These are phyloP conservation scores for Colletotrichum horii DNA, from an alignment of 2,329 filamentous ascomycete genomes.

Conservation along the genomic window DNA sequence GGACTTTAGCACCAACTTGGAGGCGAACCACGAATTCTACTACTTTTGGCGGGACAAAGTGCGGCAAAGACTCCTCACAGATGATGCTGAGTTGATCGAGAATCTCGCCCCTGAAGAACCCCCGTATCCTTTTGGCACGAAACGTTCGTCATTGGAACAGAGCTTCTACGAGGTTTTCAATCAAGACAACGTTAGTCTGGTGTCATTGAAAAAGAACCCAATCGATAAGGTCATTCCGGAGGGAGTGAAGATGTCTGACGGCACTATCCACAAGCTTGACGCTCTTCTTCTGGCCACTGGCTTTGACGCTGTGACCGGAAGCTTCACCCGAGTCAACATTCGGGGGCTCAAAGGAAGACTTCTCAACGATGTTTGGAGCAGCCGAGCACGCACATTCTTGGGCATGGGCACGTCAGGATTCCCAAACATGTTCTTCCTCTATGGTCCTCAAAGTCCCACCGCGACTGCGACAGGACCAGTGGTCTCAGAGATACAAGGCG, in stretches of 20 bases:
- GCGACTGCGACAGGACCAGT: constrained; percentile 45
- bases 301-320: constrained; percentile 47
- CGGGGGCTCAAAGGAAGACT: constrained; percentile 31
- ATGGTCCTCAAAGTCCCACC: constrained; percentile 44
- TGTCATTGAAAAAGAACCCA: constrained; percentile 34
- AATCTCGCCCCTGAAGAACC: neutral
- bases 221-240: neutral
- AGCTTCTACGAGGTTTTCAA: constrained; percentile 50
- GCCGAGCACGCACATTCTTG: constrained; percentile 25
- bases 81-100: neutral
- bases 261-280: constrained; percentile 25
- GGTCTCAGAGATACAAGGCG: constrained; percentile 42
- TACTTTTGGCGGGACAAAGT: neutral
- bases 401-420: constrained; percentile 44
- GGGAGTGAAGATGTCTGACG: neutral
- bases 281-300: constrained; percentile 31
- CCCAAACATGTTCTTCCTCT: constrained; percentile 52
- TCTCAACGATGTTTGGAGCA: neutral
- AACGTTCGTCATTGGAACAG: constrained; percentile 46
- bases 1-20: neutral
- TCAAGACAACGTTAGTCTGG: constrained; percentile 43
- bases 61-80: neutral
- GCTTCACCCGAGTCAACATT: constrained; percentile 42
- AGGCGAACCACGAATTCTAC: neutral
- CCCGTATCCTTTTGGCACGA: constrained; percentile 27